Evolutionary conservation across 2,329 filamentous ascomycete genomes (phyloP).

Genomic region (Lecanicillium sp.): DNA sequence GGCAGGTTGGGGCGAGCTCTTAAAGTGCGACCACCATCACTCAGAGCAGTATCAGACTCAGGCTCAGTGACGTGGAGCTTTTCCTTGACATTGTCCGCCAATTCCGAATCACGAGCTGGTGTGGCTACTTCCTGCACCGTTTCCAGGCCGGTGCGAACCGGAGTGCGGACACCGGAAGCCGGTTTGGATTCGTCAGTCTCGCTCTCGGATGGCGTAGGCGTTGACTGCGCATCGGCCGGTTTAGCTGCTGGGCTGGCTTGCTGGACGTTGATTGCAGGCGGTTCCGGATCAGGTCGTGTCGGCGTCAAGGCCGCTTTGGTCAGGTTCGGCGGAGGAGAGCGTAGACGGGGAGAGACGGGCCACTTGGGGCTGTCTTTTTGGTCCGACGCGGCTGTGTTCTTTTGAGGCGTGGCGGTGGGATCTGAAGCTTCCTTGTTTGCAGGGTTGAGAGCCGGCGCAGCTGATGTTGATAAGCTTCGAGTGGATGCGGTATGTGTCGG

Average conservation of each 20-base stretch:
- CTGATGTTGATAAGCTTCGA: slow-evolving; percentile 59
- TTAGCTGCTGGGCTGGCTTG: slow-evolving; percentile 39
- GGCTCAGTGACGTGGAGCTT: slow-evolving; percentile 33
- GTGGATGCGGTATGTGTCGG: slow-evolving; percentile 56
- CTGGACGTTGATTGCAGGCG: slow-evolving; percentile 45
- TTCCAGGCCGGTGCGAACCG: slow-evolving; percentile 61
- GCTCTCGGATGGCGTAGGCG: slow-evolving; percentile 35
- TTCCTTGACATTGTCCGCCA: slow-evolving; percentile 43
- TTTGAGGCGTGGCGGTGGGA: slow-evolving; percentile 58
- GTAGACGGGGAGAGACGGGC: slow-evolving; percentile 69
- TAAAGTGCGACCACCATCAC: slow-evolving; percentile 30
- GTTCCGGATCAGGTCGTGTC: slow-evolving; percentile 40
- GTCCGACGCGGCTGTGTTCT: slow-evolving; percentile 41
- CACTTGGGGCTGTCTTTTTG: slow-evolving; percentile 56
- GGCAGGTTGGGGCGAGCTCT: slow-evolving; percentile 38
- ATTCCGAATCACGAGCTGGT: slow-evolving; percentile 32
- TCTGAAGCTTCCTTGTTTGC: slow-evolving; percentile 48
- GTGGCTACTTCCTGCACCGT: slow-evolving; percentile 82
- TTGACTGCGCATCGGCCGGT: slow-evolving; percentile 26
- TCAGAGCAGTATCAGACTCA: slow-evolving; percentile 31
- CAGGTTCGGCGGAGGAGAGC: slow-evolving; percentile 61
- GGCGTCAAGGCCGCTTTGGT: slow-evolving; percentile 37
- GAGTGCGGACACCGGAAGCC: slow-evolving; percentile 48
- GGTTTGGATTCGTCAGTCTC: slow-evolving; percentile 43
- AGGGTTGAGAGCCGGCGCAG: slow-evolving; percentile 57